Percentiles rank a stretch among this genome's conserved stretches.
phyloP scores from a whole-genome alignment of 2,329 filamentous ascomycete genomes.

The Pseudogymnoascus sp. region DNA sequence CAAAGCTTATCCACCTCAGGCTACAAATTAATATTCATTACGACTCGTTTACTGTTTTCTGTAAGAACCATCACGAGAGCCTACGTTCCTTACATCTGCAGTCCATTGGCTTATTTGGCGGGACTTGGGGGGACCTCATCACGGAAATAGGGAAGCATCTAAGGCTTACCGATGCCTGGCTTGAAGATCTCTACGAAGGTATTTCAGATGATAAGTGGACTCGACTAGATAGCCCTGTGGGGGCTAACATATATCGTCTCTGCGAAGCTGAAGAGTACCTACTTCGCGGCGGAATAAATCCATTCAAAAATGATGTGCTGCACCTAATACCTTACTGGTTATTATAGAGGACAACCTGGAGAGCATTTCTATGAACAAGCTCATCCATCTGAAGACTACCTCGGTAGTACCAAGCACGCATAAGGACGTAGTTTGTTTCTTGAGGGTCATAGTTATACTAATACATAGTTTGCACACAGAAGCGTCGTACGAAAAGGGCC shows the following conservation, averaged over 20 bases:
- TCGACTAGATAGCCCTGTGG: neutral
- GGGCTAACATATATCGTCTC: neutral
- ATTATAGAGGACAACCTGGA: no score
- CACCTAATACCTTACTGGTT: neutral
- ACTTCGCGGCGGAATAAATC: neutral
- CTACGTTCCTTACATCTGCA: neutral
- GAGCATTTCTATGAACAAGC: no score
- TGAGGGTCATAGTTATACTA: neutral
- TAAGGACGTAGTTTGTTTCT: no score
- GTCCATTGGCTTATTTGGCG: neutral
- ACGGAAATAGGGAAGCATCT: neutral
- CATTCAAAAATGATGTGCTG: neutral
- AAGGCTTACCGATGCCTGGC: neutral
- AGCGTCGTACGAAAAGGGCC: neutral
- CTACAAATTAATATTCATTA: neutral
- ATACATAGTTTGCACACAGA: neutral
- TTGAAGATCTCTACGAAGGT: neutral
- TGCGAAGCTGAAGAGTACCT: neutral
- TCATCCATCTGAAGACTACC: no score
- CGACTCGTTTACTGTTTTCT: neutral
- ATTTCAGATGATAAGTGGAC: neutral
- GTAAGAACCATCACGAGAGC: neutral
- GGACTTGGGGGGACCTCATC: neutral
- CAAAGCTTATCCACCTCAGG: neutral
- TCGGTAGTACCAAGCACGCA: no score